Base-by-base conservation (phyloP, 805 yeast species). In the Wickerhamiella hasegawae region DNA sequence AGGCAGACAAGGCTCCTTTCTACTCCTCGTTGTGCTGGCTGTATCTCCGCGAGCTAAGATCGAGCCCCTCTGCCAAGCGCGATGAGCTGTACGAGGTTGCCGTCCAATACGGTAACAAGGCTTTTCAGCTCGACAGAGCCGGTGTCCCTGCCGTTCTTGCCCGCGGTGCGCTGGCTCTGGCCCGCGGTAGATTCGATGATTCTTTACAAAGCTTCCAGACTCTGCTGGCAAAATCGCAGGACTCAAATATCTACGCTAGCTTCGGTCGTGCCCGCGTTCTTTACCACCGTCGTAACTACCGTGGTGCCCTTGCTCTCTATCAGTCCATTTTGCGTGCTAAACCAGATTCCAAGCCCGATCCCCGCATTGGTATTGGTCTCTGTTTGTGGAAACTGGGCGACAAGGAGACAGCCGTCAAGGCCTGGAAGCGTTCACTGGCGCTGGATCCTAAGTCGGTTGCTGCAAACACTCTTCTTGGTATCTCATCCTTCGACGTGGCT, bases 311-410 rank as follows among this genome's bases (percentile, higher is more conserved):
- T 47, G 76, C 76, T 52, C 54, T 80, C 22, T 90, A 81, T 57
- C 99, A 90, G 62, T 79, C 77, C 43, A 75, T 80, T 5, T 62
- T 90, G 44, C 66, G 76, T 23, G 63, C 75, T 33, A 76, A 83
- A 42, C 96, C 96, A 2, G 34, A 43, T 17, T 53, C 78, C 45
- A 69, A 69, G 45, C 96, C 97, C 4, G 96, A 87, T 58, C 92
- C 96, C 15, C 67, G 99, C 55, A 68, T 90, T 40, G 99, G 97
- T 20, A 72, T 87, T 41, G 99, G 98, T 24, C 60, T 90, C 44
- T 85, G 96, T 55, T 87, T 76, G 52, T 90, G 96, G 96, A 71
- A 71, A 40, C 60, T 90, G 41, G 77, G 77, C 35, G 93, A 82
- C 53, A 69, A 71, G 43, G 68, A 68, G 34, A 68, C 82, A 61